Conservation (phyloP, 371 early-diverging fungal genomes). For the Rhizomucor pusillus region DNA sequence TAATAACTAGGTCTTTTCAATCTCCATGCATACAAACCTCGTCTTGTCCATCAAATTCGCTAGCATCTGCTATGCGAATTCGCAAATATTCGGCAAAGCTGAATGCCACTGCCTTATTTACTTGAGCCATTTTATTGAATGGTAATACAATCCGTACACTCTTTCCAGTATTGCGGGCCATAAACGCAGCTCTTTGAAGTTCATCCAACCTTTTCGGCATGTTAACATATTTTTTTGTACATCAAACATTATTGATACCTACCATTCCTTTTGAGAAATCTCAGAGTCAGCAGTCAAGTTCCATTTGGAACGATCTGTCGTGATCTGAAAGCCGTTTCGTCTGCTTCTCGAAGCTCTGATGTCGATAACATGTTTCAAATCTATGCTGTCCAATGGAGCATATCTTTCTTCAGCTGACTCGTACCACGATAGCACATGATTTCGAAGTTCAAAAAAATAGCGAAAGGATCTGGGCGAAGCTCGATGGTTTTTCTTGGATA, state of each 20-base stretch:
- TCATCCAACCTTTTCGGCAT: conserved; percentile 41
- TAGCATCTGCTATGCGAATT: conserved; percentile 46
- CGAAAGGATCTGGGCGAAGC: conserved; percentile 47
- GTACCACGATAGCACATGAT: conserved; percentile 64
- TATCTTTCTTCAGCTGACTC: conserved; percentile 63
- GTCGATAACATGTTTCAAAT: conserved; percentile 56
- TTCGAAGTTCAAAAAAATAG: conserved; percentile 69
- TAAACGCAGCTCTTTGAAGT: conserved; percentile 57
- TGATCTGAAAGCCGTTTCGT: conserved; percentile 55
- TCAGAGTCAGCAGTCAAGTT: conserved; percentile 50
- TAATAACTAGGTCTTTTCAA: neutral
- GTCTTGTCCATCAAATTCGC: conserved; percentile 43
- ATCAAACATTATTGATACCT: neutral
- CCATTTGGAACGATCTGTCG: conserved; percentile 36
- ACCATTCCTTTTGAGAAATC: conserved; percentile 51
- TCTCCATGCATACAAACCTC: conserved; percentile 40
- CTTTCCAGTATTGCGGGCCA: conserved; percentile 58
- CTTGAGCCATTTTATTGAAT: conserved; percentile 43
- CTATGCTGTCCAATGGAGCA: conserved; percentile 59
- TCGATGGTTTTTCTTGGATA: conserved; percentile 51
- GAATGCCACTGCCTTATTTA: conserved; percentile 52
- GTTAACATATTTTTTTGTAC: neutral
- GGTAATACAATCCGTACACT: conserved; percentile 63
- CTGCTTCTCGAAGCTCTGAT: conserved; percentile 44
- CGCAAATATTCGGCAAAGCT: conserved; percentile 57